Evolutionary conservation across 2,329 filamentous ascomycete genomes (phyloP).

Genomic region (Fusarium concolor): DNA sequence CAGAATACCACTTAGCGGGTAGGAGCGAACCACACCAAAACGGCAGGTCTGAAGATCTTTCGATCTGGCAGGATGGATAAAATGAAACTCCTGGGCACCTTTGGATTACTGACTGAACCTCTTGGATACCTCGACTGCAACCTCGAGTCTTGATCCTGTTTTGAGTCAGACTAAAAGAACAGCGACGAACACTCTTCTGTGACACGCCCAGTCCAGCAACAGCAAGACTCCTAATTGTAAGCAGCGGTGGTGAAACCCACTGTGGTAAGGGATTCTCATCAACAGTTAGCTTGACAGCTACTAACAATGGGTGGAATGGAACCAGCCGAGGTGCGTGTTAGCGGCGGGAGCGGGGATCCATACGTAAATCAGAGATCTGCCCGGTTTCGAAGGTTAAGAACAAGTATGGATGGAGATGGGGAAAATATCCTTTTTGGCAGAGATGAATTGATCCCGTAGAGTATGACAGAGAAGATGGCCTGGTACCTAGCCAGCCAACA

Average conservation of each 20-base stretch:
- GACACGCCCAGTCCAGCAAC: conserved; percentile 11
- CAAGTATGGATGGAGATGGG: neutral
- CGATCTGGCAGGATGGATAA: conserved; percentile 20
- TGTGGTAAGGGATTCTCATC: conserved; percentile 9
- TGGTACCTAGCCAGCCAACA: neutral
- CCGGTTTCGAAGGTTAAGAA: neutral
- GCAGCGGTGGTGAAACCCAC: conserved; percentile 20
- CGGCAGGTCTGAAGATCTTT: conserved; percentile 33
- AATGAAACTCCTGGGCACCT: conserved; percentile 10
- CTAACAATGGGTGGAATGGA: conserved; percentile 11
- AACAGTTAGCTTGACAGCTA: conserved; percentile 14
- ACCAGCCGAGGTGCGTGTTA: conserved; percentile 30
- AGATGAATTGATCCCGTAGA: neutral
- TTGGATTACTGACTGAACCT: neutral
- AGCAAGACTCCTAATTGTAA: conserved; percentile 15
- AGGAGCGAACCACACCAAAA: conserved; percentile 27
- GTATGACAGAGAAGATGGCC: neutral
- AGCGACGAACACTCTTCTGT: neutral
- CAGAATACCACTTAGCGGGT: conserved; percentile 8
- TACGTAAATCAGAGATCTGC: conserved; percentile 30
- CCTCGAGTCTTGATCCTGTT: conserved; percentile 22
- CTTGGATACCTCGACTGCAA: neutral
- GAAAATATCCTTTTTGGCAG: too few species aligned
- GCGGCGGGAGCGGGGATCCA: conserved; percentile 35
- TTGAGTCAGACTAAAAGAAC: conserved; percentile 10